Percentiles rank a stretch among this genome's conserved stretches.
Conservation (phyloP, 805 yeast genomes). For the Kodamaea sagamina region DNA sequence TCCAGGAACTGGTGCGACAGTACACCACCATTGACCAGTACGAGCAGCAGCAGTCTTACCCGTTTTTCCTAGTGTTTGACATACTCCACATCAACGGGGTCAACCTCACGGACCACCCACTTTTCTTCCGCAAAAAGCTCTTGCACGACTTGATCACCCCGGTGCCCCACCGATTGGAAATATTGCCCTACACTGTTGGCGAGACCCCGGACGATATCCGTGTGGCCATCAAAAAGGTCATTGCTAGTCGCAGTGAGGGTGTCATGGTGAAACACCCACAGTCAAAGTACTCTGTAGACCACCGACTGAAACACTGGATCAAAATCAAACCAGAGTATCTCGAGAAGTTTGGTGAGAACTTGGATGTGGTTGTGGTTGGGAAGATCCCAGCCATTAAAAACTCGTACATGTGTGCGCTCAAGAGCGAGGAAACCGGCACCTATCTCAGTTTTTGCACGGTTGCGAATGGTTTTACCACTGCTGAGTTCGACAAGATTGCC, state of each 20-base stretch:
- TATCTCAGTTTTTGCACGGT: slow-evolving; percentile 74
- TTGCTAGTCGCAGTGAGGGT: slow-evolving; percentile 75
- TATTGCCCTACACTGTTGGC: slow-evolving; percentile 44
- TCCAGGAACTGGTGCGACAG: slow-evolving; percentile 49
- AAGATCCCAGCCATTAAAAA: slow-evolving; percentile 71
- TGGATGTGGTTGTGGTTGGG: slow-evolving; percentile 81
- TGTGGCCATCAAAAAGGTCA: slow-evolving; percentile 55
- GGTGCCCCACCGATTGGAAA: slow-evolving; percentile 50
- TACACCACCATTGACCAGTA: slow-evolving; percentile 38
- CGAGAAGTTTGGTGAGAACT: slow-evolving; percentile 80
- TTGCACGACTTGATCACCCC: slow-evolving; percentile 49
- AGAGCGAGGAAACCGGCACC: slow-evolving; percentile 42
- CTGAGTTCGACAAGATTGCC: slow-evolving; percentile 61
- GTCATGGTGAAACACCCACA: slow-evolving; percentile 68
- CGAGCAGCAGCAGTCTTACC: slow-evolving; percentile 42
- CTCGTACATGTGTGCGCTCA: slow-evolving; percentile 72
- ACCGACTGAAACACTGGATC: slow-evolving; percentile 69
- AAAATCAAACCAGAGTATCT: slow-evolving; percentile 91
- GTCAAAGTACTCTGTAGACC: slow-evolving; percentile 61
- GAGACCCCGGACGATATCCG: slow-evolving; percentile 54
- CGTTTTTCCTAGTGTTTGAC: slow-evolving; percentile 71
- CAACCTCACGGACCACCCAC: slow-evolving; percentile 55
- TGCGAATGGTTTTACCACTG: slow-evolving; percentile 78
- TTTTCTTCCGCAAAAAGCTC: slow-evolving; percentile 56
- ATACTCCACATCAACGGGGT: slow-evolving; percentile 67